Base-by-base conservation (phyloP, 306 rosid species). In the Argentina anserina region DNA sequence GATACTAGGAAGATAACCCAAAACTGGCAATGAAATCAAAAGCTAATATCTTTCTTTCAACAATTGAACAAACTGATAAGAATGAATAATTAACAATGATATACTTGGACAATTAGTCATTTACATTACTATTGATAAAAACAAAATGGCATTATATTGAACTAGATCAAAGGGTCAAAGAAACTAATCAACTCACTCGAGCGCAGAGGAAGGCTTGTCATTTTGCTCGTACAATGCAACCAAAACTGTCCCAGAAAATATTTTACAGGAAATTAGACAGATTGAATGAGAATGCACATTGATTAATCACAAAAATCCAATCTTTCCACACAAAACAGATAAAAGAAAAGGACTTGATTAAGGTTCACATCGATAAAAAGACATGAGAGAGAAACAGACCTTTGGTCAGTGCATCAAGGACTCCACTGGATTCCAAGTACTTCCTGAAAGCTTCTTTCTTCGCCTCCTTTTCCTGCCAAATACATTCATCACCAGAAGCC, bases 141-240 rank as follows among this genome's bases (percentile, higher is more conserved):
- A 65, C 17, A 23, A 40, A 20, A 3, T 40, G 36, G 70, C 36
- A 41, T 41, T 65, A 40, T 26, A 67, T 9, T n/a, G 23, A 7
- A 25, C 26, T 65, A 29, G 49, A 45, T 52, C 75, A 67, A 28
- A 70, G 62, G 5, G 20, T 26, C n/a, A 75, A 62, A 31, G 73
- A 72, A 76, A 76, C 3, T 60, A 75, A 78, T 4, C 66, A 74
- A 78, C 92, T 82, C 81, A 89, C 97, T 91, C 94, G 60, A 94
- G 89, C n/a, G 94, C 97, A 81, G 97, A 87, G 66, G 92, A 86
- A 85, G 98, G 97, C 85, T 91, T 93, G 76, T 91, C 97, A 81
- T 93, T 85, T 80, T 93, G 98, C 88, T 93, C 97, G 59, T 93
- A 93, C 33, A 93, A 86, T 50, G 98, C 79, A 84, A 91, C 97